Base-by-base conservation (phyloP, 495 filamentous ascomycete species). In the Glarea lozoyensis region DNA sequence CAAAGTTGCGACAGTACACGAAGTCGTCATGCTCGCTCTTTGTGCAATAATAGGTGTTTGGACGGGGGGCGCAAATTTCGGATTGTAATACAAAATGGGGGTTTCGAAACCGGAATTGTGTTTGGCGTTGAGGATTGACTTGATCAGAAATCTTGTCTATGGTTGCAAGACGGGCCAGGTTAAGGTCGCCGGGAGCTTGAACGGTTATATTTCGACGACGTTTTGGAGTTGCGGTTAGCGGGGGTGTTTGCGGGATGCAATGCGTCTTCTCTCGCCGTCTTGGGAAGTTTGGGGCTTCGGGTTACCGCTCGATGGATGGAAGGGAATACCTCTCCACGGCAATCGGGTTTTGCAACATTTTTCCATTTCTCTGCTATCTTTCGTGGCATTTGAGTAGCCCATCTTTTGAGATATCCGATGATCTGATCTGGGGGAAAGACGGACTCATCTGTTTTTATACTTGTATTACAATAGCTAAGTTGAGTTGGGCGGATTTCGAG, bases 341-440 rank as follows among this genome's bases (percentile, higher is more conserved):
- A 34, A 43, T 39, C 43, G 25, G 7, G 25, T n/a, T 34, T 31
- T 46, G 35, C 52, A 51, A 46, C 39, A 44, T 39, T 30, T 51
- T 61, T 39, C 59, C 54, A 56, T 37, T 59, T 50, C 56, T 6
- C 35, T 16, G 17, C 35, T 20, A 16, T 16, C 35, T 37, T 9
- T 16, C 11, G 35, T 11, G 35, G 25, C 7, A n/a, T 7, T 7
- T 29, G 25, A n/a, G 25, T 7, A 7, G 25, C 16, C 16, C 18
- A 9, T 9, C 18, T 37, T 10, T 20, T n/a, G 35, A 37, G 35
- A 37, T 37, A 37, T 37, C 10, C 35, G 35, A 37, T 37, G 35
- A 19, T 37, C 35, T 37, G 35, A 19, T 37, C 35, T 16, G 17
- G 35, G 7, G 15, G n/a, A 19, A 37, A 6, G 35, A 37, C 35